Conservation (phyloP, 768 basidiomycete genomes). For the Suillus weaverae region DNA sequence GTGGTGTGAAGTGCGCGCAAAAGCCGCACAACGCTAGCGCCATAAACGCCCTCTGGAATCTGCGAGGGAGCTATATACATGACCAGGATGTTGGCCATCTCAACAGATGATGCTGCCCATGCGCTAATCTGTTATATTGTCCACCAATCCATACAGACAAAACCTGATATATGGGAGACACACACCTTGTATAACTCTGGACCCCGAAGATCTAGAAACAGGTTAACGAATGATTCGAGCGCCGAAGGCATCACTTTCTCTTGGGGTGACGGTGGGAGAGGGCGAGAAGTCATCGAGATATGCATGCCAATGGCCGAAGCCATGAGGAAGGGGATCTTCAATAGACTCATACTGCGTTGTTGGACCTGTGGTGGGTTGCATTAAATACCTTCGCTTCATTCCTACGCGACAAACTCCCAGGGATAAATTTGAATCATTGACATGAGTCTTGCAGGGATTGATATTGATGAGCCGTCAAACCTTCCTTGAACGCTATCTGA, state of each 20-base stretch:
- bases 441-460: no score
- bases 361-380: no score
- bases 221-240: background rate
- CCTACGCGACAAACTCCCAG: no score
- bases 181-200: background rate
- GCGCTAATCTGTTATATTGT: background rate
- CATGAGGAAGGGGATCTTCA: conserved; percentile 22
- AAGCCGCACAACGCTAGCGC: background rate
- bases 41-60: background rate
- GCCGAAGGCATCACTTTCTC: conserved; percentile 7
- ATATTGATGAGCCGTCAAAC: no score
- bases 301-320: conserved; percentile 28
- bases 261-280: conserved; percentile 16
- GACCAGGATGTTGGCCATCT: background rate
- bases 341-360: conserved; percentile 15
- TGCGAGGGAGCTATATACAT: background rate
- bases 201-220: background rate
- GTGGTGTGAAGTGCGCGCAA: background rate
- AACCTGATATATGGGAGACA: background rate
- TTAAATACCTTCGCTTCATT: no score
- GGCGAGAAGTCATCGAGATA: conserved; percentile 23
- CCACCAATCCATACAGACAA: background rate
- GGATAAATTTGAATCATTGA: no score
- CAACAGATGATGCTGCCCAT: background rate
- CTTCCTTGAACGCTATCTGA: no score